phyloP scores from a whole-genome alignment of 768 basidiomycete species.

The Tulasnella sp. region DNA sequence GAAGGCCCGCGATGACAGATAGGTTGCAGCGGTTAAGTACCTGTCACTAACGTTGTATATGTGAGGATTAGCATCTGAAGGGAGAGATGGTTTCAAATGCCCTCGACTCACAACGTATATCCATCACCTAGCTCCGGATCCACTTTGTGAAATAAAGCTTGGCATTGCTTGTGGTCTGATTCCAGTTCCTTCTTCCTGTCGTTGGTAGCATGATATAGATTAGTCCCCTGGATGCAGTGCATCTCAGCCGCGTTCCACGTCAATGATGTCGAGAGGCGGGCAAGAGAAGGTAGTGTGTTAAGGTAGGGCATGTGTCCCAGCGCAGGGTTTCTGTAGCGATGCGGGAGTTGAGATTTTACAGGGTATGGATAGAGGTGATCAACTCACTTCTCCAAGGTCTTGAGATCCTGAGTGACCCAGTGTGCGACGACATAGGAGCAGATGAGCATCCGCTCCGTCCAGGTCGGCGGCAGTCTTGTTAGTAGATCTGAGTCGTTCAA shows the following conservation, averaged over 20 bases:
- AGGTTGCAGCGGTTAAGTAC: conserved; percentile 61
- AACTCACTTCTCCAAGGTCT: background rate
- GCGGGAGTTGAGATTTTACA: background rate
- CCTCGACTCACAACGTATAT: conserved; percentile 53
- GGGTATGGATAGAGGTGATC: background rate
- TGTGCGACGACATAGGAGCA: conserved; percentile 57
- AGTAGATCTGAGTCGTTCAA: conserved; percentile 19
- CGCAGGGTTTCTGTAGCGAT: background rate
- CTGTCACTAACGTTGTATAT: conserved; percentile 40
- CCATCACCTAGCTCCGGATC: conserved; percentile 35
- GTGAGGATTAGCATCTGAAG: background rate
- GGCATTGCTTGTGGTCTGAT: conserved; percentile 51
- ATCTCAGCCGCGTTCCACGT: conserved; percentile 58
- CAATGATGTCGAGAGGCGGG: conserved; percentile 56
- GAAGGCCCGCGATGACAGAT: conserved; percentile 81
- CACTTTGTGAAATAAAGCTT: conserved; percentile 28
- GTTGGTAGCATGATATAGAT: conserved; percentile 63
- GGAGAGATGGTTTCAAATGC: background rate
- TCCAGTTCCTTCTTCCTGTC: conserved; percentile 55
- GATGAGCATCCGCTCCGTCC: conserved; percentile 50
- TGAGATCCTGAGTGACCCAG: conserved; percentile 33
- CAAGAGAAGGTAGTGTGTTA: conserved; percentile 45
- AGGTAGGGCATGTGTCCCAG: conserved; percentile 45
- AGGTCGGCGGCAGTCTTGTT: conserved; percentile 33
- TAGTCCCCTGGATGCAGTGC: conserved; percentile 60